Conservation (phyloP, 257 asterid species). For the Linderniella brevidens region DNA sequence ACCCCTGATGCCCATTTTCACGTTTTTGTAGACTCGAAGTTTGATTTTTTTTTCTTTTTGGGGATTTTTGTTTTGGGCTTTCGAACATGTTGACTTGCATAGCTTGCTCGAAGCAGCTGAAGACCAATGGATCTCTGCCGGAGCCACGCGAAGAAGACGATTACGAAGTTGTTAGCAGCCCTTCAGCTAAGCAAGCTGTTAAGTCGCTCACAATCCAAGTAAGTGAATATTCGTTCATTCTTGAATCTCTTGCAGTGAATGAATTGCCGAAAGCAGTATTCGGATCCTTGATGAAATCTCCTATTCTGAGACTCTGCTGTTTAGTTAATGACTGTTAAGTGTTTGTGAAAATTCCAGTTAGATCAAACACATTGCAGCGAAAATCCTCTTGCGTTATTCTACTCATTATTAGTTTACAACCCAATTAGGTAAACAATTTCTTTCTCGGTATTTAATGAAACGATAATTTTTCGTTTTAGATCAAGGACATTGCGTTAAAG, state of each 20-base stretch:
- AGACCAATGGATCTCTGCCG: conserved; percentile 45
- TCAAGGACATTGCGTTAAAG: conserved; percentile 85
- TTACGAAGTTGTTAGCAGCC: conserved; percentile 23
- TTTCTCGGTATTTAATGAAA: background rate
- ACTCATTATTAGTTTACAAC: background rate
- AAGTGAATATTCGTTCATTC: background rate
- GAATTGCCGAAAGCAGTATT: no score
- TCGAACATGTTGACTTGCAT: conserved; percentile 69
- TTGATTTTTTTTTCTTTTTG: no score
- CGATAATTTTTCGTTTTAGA: conserved; percentile 17
- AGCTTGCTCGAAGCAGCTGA: conserved; percentile 73
- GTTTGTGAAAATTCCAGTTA: no score
- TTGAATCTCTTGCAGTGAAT: background rate
- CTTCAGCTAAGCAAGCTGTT: conserved; percentile 52
- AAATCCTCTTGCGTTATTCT: background rate
- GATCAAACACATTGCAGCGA: background rate
- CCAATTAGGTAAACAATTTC: no score
- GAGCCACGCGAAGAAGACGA: conserved; percentile 38
- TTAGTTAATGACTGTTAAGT: background rate
- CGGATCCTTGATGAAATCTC: no score
- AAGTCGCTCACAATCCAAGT: conserved; percentile 81
- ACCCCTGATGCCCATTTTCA: no score
- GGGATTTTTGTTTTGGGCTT: background rate
- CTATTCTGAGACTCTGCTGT: background rate
- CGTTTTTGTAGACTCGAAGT: no score